Conservation (phyloP, 2,329 filamentous ascomycete species). For the Xylariaceae sp. region DNA sequence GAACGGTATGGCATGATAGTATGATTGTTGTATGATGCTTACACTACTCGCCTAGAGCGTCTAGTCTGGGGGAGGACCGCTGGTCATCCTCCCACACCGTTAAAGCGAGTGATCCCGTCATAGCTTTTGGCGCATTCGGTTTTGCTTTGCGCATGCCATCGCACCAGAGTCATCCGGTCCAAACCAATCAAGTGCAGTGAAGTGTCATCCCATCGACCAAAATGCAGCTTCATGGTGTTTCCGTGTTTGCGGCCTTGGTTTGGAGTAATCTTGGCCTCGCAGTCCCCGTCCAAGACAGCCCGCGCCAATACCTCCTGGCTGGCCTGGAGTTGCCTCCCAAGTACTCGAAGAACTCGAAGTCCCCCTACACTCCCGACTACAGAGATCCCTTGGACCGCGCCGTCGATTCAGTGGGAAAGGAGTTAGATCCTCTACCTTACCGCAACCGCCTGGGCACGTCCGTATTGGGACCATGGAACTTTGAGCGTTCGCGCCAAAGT, state of each 20-base stretch:
- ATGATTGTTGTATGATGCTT: not conserved
- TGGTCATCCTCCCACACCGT: slow-evolving; percentile 1
- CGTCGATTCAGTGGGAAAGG: slow-evolving; percentile 54
- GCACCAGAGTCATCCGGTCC: not conserved
- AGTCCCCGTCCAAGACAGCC: slow-evolving; percentile 42
- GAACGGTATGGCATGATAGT: not conserved
- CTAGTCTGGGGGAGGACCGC: slow-evolving; percentile 6
- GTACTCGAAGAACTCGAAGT: slow-evolving; percentile 36
- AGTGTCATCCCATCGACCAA: not conserved
- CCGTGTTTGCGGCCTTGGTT: slow-evolving; percentile 24
- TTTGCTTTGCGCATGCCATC: not conserved
- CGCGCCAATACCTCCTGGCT: slow-evolving; percentile 49
- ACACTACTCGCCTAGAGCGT: not conserved
- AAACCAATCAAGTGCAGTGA: not conserved
- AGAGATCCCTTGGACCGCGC: slow-evolving; percentile 58
- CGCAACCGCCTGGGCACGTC: slow-evolving; percentile 60
- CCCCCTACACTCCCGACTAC: slow-evolving; percentile 55
- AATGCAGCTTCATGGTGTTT: slow-evolving; percentile 17
- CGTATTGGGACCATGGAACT: slow-evolving; percentile 66
- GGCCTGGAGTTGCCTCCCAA: slow-evolving; percentile 43
- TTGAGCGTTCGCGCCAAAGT: slow-evolving; percentile 60
- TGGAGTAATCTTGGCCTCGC: slow-evolving; percentile 26
- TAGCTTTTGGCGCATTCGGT: slow-evolving; percentile 3
- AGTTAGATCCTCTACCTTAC: slow-evolving; percentile 60
- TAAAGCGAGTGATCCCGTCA: slow-evolving; percentile 1